phyloP scores from a whole-genome alignment of 176 grass and related monocot genomes.

The Phoenix roebelenii region DNA sequence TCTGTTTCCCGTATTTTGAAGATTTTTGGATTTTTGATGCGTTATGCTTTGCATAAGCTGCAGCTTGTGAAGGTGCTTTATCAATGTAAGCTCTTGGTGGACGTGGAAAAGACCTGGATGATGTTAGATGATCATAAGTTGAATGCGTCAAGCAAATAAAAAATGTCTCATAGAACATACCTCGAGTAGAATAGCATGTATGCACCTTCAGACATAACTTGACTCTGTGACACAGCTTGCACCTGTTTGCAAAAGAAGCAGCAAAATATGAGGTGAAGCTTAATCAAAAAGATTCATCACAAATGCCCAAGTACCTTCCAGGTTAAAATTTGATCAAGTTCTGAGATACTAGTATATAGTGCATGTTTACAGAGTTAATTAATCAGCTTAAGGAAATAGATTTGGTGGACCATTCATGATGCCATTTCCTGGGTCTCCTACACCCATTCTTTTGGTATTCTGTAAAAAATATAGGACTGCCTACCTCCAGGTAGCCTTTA shows the following conservation, averaged over 20 bases:
- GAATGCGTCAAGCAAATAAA: too few relatives aligned
- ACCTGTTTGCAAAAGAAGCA: conserved; percentile 42
- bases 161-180: conserved; percentile 25
- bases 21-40: conserved; percentile 49
- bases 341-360: too few relatives aligned
- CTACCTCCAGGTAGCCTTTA: too few relatives aligned
- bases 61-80: conserved; percentile 26
- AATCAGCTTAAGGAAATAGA: too few relatives aligned
- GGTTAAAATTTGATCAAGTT: too few relatives aligned
- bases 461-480: too few relatives aligned
- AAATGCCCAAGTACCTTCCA: too few relatives aligned
- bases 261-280: not conserved
- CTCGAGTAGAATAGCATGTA: conserved; percentile 99
- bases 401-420: too few relatives aligned
- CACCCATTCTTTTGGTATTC: too few relatives aligned
- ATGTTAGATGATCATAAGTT: conserved; percentile 15
- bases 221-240: conserved; percentile 62
- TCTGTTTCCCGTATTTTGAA: conserved; percentile 37
- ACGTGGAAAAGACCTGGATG: conserved; percentile 74
- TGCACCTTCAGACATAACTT: conserved; percentile 99
- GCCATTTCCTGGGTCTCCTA: too few relatives aligned
- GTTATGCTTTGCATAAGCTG: conserved; percentile 30
- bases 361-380: too few relatives aligned
- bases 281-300: too few relatives aligned
- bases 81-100: conserved; percentile 71